Conservation (phyloP, 768 basidiomycete genomes). For the Termitomyces sp. region DNA sequence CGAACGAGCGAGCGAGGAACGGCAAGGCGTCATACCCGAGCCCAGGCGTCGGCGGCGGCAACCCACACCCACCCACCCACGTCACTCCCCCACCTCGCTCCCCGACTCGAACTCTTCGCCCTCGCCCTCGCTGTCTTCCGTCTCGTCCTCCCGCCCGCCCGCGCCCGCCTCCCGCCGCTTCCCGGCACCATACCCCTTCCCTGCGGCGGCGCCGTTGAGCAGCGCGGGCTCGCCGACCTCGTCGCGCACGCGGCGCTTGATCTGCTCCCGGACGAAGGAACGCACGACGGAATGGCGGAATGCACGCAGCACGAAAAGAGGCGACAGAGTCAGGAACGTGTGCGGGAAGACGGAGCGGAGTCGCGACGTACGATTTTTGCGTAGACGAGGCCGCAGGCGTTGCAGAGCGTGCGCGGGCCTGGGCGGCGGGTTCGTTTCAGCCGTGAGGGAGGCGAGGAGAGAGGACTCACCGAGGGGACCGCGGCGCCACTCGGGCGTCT, state of each 20-base stretch:
- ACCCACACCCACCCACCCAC: too few species aligned
- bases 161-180: not conserved
- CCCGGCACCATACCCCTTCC: not conserved
- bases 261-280: not conserved
- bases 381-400: slow-evolving; percentile 83
- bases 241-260: slow-evolving; percentile 14
- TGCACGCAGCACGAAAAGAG: not conserved
- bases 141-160: slow-evolving; percentile 9
- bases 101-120: slow-evolving; percentile 8
- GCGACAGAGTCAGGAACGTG: not conserved
- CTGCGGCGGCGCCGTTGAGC: not conserved
- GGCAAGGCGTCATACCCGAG: too few species aligned
- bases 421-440: not conserved
- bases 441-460: not conserved
- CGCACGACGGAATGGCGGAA: not conserved
- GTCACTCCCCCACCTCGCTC: slow-evolving; percentile 4
- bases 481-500: slow-evolving; percentile 84
- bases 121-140: slow-evolving; percentile 3
- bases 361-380: slow-evolving; percentile 60
- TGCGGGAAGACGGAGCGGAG: not conserved
- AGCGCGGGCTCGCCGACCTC: not conserved
- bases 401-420: slow-evolving; percentile 82
- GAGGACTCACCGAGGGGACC: slow-evolving; percentile 65
- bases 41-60: too few species aligned
- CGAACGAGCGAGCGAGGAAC: too few species aligned